Evolutionary conservation across 192 early-diverging fungal species (phyloP), one percentile per base, ranked within the genome.

Genomic region (Rhizophagus clarus): DNA sequence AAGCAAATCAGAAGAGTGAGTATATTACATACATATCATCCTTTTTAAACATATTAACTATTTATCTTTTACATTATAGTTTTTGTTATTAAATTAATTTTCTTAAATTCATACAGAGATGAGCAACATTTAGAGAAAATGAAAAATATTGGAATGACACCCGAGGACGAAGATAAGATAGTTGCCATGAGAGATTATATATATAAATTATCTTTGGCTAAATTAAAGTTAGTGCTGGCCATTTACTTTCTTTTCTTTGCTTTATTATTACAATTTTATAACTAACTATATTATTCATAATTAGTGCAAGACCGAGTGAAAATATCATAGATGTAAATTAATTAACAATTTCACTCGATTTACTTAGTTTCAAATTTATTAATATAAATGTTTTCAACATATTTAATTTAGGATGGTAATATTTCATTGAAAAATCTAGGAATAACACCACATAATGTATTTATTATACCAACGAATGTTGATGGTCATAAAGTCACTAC

Each of bases 101-200:
- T 17, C 11, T 17, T n/a, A 37, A 34, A 15, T 77, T 14, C 6
- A n/a, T 64, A 76, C 20, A 90, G 89, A 32, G 90, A 91, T 77
- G 85, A 87, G 37, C 67, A 82, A 26, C 83, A 86, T 29, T 66
- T 91, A 9, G 87, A 88, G 8, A 86, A 87, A 26, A 82, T 95
- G 14, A 84, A 90, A 28, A 85, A 83, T 24, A 84, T 94, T 37
- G 94, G 93, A 4, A 93, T 95, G 91, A 88, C 93, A 2, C 79
- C 83, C 24, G 93, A 94, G 28, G 94, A 95, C 76, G 93, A 92
- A 79, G 89, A 91, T 72, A 94, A 93, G 73, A 85, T 95, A 4
- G 83, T 85, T 32, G 85, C 89, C 14, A 88, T 95, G 88, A 87
- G 93, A 77, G 90, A 93, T 71, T 94, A 92, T 77, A 93, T 95